Evolutionary conservation across 108 stramenopile genomes (phyloP), one percentile per base, ranked within the genome.

Genomic region (Skeletonema grethae): DNA sequence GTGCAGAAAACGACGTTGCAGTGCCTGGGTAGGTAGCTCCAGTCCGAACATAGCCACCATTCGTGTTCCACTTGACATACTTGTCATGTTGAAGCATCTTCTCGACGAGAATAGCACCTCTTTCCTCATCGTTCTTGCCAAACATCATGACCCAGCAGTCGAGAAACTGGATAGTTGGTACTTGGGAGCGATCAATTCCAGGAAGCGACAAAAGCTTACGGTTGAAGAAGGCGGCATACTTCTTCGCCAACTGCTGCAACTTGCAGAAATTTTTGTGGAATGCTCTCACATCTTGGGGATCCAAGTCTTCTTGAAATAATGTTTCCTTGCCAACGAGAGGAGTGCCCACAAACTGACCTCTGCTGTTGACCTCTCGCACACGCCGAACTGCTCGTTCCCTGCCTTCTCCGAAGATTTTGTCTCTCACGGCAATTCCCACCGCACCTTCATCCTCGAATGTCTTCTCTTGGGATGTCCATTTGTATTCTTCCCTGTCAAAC

Each of bases 261-360:
- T 70, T 75, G 64, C 48, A 76, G 39, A 80, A 80, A 3, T 36
- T 76, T 38, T 62, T 70, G 56, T 80, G 79, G 46, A 80, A 80
- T n/a, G 63, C 61, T 28, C 18, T 62, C 1, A 31, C 35, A 9
- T 75, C 73, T 0, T 46, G 9, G 15, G 9, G 39, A 9, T 63
- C 41, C 16, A 45, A 53, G 16, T 84, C 84, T 11, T 62, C 77
- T 0, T 50, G 64, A 43, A 79, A 82, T 8, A 69, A 43, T n/a
- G 84, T 80, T 61, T 85, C 84, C 45, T 86, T 86, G 12, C 82
- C 85, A 3, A 86, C 85, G 6, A 86, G 35, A 22, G 76, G 46
- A 7, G 67, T 73, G 16, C 83, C 85, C 1, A 84, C 29, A 34
- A 76, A 61, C 4, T 48, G n/a, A 43, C 73, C 76, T 41, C 30